Base-by-base conservation (phyloP, 2,329 filamentous ascomycete species). In the Microsporum audouinii region DNA sequence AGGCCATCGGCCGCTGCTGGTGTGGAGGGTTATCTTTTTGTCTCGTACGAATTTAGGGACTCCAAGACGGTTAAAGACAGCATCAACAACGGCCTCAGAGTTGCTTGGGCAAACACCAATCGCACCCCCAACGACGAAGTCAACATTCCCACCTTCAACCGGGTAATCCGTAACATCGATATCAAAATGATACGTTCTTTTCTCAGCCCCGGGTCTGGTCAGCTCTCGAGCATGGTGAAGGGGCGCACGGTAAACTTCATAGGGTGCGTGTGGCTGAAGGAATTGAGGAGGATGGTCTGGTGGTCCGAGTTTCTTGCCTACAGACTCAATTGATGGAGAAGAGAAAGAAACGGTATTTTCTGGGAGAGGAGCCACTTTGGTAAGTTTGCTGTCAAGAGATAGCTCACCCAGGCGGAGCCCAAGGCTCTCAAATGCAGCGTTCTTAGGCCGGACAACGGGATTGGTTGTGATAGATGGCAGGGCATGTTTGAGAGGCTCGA, bases 181-280 rank as follows among this genome's bases (percentile, higher is more conserved):
- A 69, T 97, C 94, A 69, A 97, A 97, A 75, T 99, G 94, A 73
- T 92, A 96, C 0, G 94, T 99, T 63, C 92, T 84, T 83, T 99
- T 99, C 79, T 96, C 90, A 3, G 94, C 94, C 27, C 92, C 92
- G 29, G 84, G 80, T 71, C 84, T 88, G 10, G 94, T 99, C 71
- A 99, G 78, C 75, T 96, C 91, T 61, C 94, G 87, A 1, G 90
- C 84, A 68, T 86, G 86, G 74, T 90, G 87, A 55, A 99, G 83
- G 65, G 86, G 89, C n/a, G 92, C 91, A 0, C 91, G 88, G 75
- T 88, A 95, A 63, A 97, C 91, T 66, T 92, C 82, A 75, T 95
- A 94, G 0, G 94, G 94, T 61, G 90, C 90, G 72, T 99, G 94
- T 31, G 94, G 94, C 72, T 96, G 90, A 60, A 99, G 91, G 69